Evolutionary conservation across 768 basidiomycete genomes (phyloP), one percentile per base, ranked within the genome.

Genomic region (Amanita jacksonii): DNA sequence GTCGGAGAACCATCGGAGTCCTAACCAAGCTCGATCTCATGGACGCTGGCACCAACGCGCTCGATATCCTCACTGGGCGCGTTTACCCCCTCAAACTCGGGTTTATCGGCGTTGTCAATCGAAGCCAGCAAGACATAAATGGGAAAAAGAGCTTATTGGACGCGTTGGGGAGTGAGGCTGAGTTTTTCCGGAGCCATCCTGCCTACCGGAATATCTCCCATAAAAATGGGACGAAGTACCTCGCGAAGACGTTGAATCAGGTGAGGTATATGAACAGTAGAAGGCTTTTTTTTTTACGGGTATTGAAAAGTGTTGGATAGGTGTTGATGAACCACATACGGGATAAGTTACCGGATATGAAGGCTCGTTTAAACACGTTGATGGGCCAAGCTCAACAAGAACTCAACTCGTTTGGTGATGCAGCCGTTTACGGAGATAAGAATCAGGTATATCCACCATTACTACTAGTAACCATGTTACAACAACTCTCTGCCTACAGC

Each of bases 301-400:
- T n/a, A n/a, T n/a, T n/a, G n/a, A n/a, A n/a, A 12, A 31, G 30
- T n/a, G 4, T 23, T 28, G 13, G 45, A 6, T 28, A 82, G 88
- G 91, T 97, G 24, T 65, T 99, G 49, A 81, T 99, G 76, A 89
- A 88, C 59, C 96, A 99, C 59, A 98, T 99, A 51, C 80, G 96
- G 47, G 96, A 99, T 57, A 99, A 98, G 63, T 73, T 99, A 28
- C 96, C 96, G 0, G 96, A 99, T 62, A 98, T 99, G 96, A 99
- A 99, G 62, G 96, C 96, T 12, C 76, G 92, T 15, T 66, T 99
- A 48, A 99, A 98, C 59, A 99, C 96, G 2, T 67, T 97, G 18
- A 98, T 98, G 89, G 93, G 94, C 12, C 96, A 99, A 65, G 91
- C 96, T 6, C 94, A 97, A 58, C 96, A 99, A 61, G 96, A 99